These are phyloP conservation scores for Stellera chamaejasme DNA, from an alignment of 345 rosid species.

Conservation along the genomic window DNA sequence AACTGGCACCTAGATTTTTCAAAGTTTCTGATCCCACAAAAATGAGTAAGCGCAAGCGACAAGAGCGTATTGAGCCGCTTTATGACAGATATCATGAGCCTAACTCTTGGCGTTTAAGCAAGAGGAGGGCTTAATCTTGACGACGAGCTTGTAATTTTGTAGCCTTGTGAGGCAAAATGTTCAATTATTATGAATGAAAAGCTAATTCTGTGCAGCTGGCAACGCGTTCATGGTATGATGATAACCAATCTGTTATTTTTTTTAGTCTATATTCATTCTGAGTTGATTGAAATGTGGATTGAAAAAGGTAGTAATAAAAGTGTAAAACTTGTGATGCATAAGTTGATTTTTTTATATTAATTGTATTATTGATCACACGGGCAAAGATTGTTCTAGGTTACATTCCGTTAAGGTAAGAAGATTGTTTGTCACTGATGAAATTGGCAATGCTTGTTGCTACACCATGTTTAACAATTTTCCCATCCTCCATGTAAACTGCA, in stretches of 20 bases:
- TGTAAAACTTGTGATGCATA: no score
- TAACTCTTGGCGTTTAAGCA: slow-evolving; percentile 82
- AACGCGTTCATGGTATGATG: no score
- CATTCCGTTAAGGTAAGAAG: slow-evolving; percentile 41
- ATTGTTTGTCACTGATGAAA: slow-evolving; percentile 50
- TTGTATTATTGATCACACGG: no score
- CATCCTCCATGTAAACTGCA: slow-evolving; percentile 80
- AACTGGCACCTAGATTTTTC: slow-evolving; percentile 86
- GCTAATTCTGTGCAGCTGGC: no score
- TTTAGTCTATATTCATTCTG: no score
- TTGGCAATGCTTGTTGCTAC: slow-evolving; percentile 46
- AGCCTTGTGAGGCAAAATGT: no score
- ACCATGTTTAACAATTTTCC: slow-evolving; percentile 61
- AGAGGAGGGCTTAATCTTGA: slow-evolving; percentile 55
- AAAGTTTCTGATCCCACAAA: slow-evolving; percentile 77
- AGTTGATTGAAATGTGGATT: no score
- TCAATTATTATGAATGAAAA: no score
- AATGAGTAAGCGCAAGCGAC: slow-evolving; percentile 89
- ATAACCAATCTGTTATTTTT: no score
- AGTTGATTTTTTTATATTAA: no score
- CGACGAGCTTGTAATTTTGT: not conserved
- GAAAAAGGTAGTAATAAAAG: no score
- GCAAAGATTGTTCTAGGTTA: slow-evolving; percentile 24
- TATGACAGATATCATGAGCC: slow-evolving; percentile 89
- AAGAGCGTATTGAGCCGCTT: slow-evolving; percentile 79